Evolutionary conservation across 768 basidiomycete genomes (phyloP), one percentile per base, ranked within the genome.

Genomic region (Phanerodontia chrysosporium): DNA sequence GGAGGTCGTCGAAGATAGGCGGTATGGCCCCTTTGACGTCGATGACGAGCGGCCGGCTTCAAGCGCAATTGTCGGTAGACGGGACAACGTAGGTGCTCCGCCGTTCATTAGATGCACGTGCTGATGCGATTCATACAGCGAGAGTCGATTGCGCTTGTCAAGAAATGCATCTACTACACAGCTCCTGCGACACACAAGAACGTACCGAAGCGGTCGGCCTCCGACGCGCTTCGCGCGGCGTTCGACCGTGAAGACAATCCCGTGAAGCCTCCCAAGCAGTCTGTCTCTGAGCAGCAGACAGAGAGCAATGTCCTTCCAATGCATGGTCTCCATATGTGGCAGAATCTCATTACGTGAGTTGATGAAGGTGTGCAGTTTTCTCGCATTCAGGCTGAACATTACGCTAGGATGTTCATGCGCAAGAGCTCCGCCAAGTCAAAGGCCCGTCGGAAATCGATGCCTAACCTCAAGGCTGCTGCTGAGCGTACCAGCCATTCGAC

Each of bases 41-140:
- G 80, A 80, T 14, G 81, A 81, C 5, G 91, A 94, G 73, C 72
- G 69, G 2, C 90, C 89, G 0, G 89, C 90, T 9, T 81, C 87
- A 2, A 83, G 79, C 36, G 86, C 87, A 2, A 89, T 92, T 56
- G 88, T 85, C 8, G 83, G 80, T 12, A 75, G 90, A 44, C 74
- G 81, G 45, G 89, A 93, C 64, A 90, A 87, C 29, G 85, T 80
- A 56, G 55, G 80, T 57, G 16, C 42, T 30, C 2, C 13, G 12
- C n/a, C 42, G 16, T 10, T 2, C 18, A 44, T 56, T 46, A 36
- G 52, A 25, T 39, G 14, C 18, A 16, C 18, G 28, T 44, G 18
- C 30, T 28, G 13, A 45, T 36, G 21, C 49, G 18, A 29, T n/a
- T 28, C 57, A 49, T 42, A n/a, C 42, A 86, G 84, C 73, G 69